These are phyloP conservation scores for Groenewaldozyma tartarivorans DNA, from an alignment of 805 yeast genomes.

Conservation along the genomic window DNA sequence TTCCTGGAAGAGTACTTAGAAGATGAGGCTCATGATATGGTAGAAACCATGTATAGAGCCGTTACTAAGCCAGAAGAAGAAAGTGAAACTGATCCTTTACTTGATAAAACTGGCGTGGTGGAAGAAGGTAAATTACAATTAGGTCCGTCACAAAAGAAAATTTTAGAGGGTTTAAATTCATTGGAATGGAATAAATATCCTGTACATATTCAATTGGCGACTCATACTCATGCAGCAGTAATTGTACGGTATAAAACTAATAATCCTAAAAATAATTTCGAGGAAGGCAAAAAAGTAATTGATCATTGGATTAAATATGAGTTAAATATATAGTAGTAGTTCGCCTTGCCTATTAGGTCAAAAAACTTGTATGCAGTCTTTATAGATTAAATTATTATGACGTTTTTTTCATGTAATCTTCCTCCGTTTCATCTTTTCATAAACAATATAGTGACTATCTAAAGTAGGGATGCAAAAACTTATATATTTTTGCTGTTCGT, in stretches of 20 bases:
- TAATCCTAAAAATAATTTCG: constrained; percentile 31
- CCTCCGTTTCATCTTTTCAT: too few relatives aligned
- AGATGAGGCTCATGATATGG: constrained; percentile 54
- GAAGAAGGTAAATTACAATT: constrained; percentile 2
- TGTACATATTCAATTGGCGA: constrained; percentile 53
- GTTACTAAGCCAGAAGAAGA: constrained; percentile 7
- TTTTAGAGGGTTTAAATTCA: constrained; percentile 47
- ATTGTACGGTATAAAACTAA: constrained; percentile 53
- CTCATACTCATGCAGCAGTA: constrained; percentile 72
- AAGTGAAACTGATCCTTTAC: background rate
- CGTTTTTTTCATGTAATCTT: too few relatives aligned
- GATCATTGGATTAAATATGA: constrained; percentile 50
- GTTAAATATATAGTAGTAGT: constrained; percentile 18
- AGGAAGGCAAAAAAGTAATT: constrained; percentile 62
- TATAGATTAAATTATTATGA: too few relatives aligned
- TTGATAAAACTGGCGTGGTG: background rate
- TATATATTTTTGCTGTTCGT: too few relatives aligned
- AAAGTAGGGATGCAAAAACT: too few relatives aligned
- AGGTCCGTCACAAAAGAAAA: constrained; percentile 34
- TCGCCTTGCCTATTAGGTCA: background rate
- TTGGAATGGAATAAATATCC: constrained; percentile 65
- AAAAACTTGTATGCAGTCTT: too few relatives aligned
- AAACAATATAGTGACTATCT: too few relatives aligned
- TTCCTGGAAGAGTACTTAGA: constrained; percentile 34
- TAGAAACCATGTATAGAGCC: constrained; percentile 34